Evolutionary conservation across 2,329 filamentous ascomycete species (phyloP).

Genomic region (Cadophora malorum): DNA sequence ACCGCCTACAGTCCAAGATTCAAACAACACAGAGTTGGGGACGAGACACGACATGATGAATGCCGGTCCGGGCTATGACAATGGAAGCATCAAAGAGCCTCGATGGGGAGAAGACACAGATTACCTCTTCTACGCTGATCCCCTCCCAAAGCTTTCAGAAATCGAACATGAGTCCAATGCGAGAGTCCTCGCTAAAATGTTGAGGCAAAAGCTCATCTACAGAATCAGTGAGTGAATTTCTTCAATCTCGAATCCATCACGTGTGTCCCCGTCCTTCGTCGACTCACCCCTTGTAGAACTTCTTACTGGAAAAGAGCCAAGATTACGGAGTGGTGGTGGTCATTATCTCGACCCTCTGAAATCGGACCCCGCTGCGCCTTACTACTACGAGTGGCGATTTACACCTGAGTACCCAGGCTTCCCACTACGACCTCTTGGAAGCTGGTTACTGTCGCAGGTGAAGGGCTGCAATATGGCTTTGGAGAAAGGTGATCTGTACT

Average conservation of each 20-base stretch:
- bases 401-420: slow-evolving; percentile 18
- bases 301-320: slow-evolving; percentile 4
- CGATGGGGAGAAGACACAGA: slow-evolving; percentile 22
- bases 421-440: background rate
- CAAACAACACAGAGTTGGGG: background rate
- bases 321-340: background rate
- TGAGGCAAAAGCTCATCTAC: slow-evolving; percentile 14
- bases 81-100: slow-evolving; percentile 2
- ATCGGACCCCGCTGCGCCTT: slow-evolving; percentile 10
- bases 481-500: slow-evolving; percentile 16
- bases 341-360: slow-evolving; percentile 2
- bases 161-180: background rate
- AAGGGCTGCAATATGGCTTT: slow-evolving; percentile 17
- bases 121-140: slow-evolving; percentile 10
- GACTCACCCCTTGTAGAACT: background rate
- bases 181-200: slow-evolving; percentile 10
- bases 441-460: background rate
- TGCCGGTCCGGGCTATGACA: background rate
- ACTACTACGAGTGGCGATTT: slow-evolving; percentile 20
- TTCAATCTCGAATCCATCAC: background rate
- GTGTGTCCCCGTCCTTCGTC: background rate
- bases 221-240: slow-evolving; percentile 11
- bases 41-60: background rate
- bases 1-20: background rate
- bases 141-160: background rate